Conservation (phyloP, 106 monocot genomes). For the Dioscorea zingiberensis region DNA sequence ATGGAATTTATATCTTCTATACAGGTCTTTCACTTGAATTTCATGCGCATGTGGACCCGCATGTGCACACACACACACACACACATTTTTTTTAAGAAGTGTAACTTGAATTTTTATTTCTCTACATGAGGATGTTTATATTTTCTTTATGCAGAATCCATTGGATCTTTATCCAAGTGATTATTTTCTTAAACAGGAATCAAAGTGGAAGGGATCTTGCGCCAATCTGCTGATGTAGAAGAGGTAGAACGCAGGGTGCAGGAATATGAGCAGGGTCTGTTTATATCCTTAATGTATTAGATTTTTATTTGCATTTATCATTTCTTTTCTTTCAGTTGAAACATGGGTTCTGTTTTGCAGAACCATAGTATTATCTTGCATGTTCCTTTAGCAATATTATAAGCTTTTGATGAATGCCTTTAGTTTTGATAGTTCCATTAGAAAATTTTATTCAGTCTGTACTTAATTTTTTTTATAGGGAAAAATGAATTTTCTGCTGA, state of each 20-base stretch:
- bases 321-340: neutral
- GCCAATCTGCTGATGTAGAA: slow-evolving; percentile 99
- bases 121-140: too few species aligned
- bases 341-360: neutral
- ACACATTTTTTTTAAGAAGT: too few species aligned
- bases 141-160: too few species aligned
- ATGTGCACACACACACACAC: too few species aligned
- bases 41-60: too few species aligned
- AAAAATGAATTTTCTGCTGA: slow-evolving; percentile 73
- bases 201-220: slow-evolving; percentile 91
- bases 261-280: slow-evolving; percentile 82
- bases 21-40: too few species aligned
- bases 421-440: neutral
- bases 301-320: neutral
- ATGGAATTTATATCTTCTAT: too few species aligned
- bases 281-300: neutral
- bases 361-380: neutral
- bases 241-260: slow-evolving; percentile 75
- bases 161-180: neutral
- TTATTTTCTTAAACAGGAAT: slow-evolving; percentile 35
- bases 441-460: neutral
- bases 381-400: too few species aligned
- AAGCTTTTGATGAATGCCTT: too few species aligned
- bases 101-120: too few species aligned
- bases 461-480: slow-evolving; percentile 35